Conservation (phyloP, 805 yeast species). For the Brettanomyces custersianus region DNA sequence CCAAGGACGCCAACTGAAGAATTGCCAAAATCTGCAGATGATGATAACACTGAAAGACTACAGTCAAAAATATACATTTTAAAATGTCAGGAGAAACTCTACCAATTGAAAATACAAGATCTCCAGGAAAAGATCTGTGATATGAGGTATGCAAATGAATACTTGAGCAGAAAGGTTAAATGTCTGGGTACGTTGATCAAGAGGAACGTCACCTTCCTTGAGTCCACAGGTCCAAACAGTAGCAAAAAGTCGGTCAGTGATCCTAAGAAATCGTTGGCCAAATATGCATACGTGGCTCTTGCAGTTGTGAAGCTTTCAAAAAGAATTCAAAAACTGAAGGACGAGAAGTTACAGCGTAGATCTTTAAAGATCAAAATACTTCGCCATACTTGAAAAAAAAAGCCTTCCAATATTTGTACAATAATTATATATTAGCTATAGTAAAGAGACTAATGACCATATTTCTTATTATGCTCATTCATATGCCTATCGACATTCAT, state of each 20-base stretch:
- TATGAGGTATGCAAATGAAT: constrained; percentile 26
- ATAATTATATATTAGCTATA: no score
- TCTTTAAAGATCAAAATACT: constrained; percentile 14
- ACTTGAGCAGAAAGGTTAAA: constrained; percentile 21
- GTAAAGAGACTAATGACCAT: not conserved
- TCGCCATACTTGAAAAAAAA: no score
- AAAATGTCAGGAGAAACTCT: constrained; percentile 35
- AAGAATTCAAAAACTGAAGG: constrained; percentile 19
- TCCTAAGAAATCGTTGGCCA: constrained; percentile 13
- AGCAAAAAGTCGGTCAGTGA: no score
- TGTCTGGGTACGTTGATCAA: constrained; percentile 16
- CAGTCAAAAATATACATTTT: constrained; percentile 15
- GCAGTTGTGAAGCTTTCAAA: constrained; percentile 30
- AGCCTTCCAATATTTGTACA: no score
- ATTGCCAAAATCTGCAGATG: not conserved
- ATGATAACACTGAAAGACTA: not conserved
- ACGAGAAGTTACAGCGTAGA: constrained; percentile 9
- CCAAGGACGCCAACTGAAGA: constrained; percentile 17
- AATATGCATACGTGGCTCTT: constrained; percentile 26
- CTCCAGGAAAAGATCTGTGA: constrained; percentile 27
- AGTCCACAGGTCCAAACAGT: no score
- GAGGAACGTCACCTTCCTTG: constrained; percentile 19
- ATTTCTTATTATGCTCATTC: constrained; percentile 10
- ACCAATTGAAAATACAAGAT: constrained; percentile 39
- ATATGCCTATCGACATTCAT: constrained; percentile 13